Conservation (phyloP, 1,284 basidiomycete genomes). For the Exsudoporus floridanus region DNA sequence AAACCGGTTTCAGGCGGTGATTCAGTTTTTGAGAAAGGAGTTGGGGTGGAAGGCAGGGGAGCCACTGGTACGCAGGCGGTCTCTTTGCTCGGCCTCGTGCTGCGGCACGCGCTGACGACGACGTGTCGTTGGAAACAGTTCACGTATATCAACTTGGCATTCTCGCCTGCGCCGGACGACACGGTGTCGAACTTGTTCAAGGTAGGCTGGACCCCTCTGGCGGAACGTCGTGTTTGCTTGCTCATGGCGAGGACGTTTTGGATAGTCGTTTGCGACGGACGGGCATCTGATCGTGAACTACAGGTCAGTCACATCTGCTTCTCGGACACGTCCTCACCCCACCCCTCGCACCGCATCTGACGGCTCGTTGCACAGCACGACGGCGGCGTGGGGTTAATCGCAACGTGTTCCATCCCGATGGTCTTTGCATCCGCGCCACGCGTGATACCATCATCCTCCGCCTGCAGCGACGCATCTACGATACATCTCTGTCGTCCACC, state of each 20-base stretch:
- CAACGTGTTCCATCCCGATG: not conserved
- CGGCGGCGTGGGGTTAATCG: conserved; percentile 67
- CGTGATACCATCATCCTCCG: not conserved
- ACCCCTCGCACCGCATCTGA: conserved; percentile 8
- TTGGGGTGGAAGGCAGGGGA: conserved; percentile 87
- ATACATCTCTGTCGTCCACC: not conserved
- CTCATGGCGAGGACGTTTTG: conserved; percentile 1
- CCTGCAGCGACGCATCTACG: not conserved
- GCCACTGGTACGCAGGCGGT: conserved; percentile 67
- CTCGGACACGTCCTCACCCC: not conserved
- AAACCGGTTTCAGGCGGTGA: conserved; percentile 94
- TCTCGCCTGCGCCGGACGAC: conserved; percentile 84
- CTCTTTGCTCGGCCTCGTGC: not conserved
- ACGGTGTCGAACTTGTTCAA: conserved; percentile 86
- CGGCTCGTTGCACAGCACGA: conserved; percentile 47
- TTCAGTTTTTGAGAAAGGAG: conserved; percentile 90
- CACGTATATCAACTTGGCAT: conserved; percentile 98
- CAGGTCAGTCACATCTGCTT: conserved; percentile 55
- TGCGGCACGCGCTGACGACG: not conserved
- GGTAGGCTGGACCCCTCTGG: conserved; percentile 38
- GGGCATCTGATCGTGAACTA: conserved; percentile 96
- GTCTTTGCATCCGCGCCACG: not conserved
- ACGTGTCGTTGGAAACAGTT: conserved; percentile 58
- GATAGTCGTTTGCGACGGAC: conserved; percentile 87
- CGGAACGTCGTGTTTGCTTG: not conserved